Conservation (phyloP, 495 filamentous ascomycete species). For the Trypethelium eluteriae region DNA sequence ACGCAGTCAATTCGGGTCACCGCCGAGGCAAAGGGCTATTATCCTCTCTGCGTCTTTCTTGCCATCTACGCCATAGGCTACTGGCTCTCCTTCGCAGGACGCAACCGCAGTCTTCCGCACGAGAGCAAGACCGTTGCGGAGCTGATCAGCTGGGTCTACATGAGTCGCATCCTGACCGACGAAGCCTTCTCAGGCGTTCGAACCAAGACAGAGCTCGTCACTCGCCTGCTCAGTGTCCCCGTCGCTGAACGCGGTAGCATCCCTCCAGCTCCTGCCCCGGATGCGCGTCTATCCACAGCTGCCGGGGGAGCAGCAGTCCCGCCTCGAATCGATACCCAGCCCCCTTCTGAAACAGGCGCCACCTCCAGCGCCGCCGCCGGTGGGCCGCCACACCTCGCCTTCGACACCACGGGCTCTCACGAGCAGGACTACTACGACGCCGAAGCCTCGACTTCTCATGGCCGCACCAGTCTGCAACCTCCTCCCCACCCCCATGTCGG, state of each 20-base stretch:
- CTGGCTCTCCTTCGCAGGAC: slow-evolving; percentile 17
- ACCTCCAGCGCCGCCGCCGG: slow-evolving; percentile 32
- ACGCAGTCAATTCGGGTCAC: slow-evolving; percentile 54
- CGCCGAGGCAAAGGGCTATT: slow-evolving; percentile 60
- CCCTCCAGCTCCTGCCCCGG: background rate
- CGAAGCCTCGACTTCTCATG: background rate
- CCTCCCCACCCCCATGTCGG: background rate
- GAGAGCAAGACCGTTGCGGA: slow-evolving; percentile 63
- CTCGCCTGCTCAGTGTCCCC: slow-evolving; percentile 43
- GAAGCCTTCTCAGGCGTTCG: slow-evolving; percentile 53
- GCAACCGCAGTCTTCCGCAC: slow-evolving; percentile 45
- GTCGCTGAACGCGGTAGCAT: background rate
- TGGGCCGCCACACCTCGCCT: background rate
- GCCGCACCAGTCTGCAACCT: background rate
- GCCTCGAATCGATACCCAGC: background rate
- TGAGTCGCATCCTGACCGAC: slow-evolving; percentile 60
- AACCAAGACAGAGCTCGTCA: slow-evolving; percentile 56
- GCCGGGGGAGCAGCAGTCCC: background rate
- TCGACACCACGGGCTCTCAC: background rate
- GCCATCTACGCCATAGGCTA: slow-evolving; percentile 51
- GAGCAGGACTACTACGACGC: background rate
- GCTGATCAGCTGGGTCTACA: slow-evolving; percentile 66
- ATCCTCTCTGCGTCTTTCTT: slow-evolving; percentile 58
- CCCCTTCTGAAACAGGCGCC: background rate
- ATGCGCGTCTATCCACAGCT: background rate